Evolutionary conservation across 2,329 filamentous ascomycete species (phyloP).

Genomic region (Clathrospora elynae): DNA sequence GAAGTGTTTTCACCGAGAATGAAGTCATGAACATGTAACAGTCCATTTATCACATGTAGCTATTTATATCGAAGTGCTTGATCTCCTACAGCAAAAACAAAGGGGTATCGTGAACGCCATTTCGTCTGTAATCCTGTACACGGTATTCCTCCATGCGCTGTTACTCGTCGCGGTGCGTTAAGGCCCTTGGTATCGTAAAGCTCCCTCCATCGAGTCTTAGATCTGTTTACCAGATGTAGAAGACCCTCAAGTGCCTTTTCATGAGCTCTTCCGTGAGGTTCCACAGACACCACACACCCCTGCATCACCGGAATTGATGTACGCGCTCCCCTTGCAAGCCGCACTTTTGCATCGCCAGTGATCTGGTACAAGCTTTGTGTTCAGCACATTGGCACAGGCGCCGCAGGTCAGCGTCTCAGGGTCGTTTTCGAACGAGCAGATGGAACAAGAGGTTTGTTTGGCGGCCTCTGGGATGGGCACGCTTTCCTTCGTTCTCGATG

Average conservation of each 20-base stretch:
- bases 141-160: too few relatives aligned
- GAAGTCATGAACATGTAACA: conserved; percentile 12
- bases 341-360: conserved; percentile 68
- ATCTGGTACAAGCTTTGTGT: conserved; percentile 57
- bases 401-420: conserved; percentile 62
- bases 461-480: conserved; percentile 1
- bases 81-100: too few relatives aligned
- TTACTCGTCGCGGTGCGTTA: too few relatives aligned
- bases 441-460: conserved; percentile 52
- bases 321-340: conserved; percentile 61
- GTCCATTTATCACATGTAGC: background rate
- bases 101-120: too few relatives aligned
- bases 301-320: conserved; percentile 71
- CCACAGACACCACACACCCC: conserved; percentile 74
- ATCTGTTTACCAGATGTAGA: too few relatives aligned
- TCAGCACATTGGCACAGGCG: conserved; percentile 73
- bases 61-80: too few relatives aligned
- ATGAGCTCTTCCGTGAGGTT: conserved; percentile 7
- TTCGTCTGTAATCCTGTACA: too few relatives aligned
- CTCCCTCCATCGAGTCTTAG: too few relatives aligned
- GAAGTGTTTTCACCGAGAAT: conserved; percentile 5
- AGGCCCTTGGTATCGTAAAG: too few relatives aligned
- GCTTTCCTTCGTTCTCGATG: too few relatives aligned
- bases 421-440: conserved; percentile 72
- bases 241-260: background rate